These are phyloP conservation scores for Irpex sp. DNA, from an alignment of 1,284 basidiomycete genomes.

Conservation along the genomic window DNA sequence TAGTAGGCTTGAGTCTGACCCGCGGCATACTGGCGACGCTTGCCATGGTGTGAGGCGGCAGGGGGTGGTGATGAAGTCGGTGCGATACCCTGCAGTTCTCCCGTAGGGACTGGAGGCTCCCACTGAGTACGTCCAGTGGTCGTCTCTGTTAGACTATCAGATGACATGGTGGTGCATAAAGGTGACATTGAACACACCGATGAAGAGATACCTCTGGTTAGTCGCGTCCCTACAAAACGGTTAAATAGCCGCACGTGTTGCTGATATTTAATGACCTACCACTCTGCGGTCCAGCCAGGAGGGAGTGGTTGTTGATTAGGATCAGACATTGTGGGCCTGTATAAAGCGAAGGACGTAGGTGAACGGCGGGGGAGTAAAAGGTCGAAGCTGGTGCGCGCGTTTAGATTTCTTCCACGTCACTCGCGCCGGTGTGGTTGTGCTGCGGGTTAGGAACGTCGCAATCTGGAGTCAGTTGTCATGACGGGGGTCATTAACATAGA, in stretches of 20 bases:
- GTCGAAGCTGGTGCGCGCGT: conserved; percentile 2
- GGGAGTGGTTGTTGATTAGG: conserved; percentile 67
- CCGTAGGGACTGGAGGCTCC: conserved; percentile 48
- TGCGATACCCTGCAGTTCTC: conserved; percentile 23
- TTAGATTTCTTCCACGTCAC: conserved; percentile 13
- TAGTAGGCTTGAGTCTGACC: conserved; percentile 88
- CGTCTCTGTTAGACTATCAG: conserved; percentile 34
- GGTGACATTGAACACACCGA: conserved; percentile 44
- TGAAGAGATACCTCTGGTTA: conserved; percentile 83
- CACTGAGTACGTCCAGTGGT: conserved; percentile 62
- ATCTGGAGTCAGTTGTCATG: no score
- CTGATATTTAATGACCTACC: conserved; percentile 43
- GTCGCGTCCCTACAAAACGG: conserved; percentile 64
- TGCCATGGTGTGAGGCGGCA: conserved; percentile 38
- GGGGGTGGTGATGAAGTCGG: conserved; percentile 38
- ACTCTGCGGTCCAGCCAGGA: conserved; percentile 87
- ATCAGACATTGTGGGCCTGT: conserved; percentile 49
- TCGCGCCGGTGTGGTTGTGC: not conserved
- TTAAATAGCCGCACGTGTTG: conserved; percentile 12
- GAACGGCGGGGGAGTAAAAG: not conserved
- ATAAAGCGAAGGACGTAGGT: not conserved
- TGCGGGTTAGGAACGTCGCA: no score
- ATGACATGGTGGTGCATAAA: not conserved
- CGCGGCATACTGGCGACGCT: conserved; percentile 87
- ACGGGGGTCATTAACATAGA: not conserved